Conservation (phyloP, 805 yeast species). For the Ogataea dorogensis region DNA sequence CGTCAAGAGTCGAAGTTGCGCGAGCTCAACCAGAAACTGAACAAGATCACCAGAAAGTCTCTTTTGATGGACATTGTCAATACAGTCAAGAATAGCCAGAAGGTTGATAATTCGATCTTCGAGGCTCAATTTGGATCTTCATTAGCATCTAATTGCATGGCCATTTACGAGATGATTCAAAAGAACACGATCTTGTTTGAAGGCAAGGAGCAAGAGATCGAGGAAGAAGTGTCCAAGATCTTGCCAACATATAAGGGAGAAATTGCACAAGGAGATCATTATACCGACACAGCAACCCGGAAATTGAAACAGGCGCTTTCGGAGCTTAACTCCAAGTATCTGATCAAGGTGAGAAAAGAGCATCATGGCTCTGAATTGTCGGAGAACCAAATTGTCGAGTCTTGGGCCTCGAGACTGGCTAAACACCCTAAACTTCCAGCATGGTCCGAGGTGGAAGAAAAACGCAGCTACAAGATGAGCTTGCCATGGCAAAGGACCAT, state of each 20-base stretch:
- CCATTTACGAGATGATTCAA: slow-evolving; percentile 35
- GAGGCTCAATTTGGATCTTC: slow-evolving; percentile 36
- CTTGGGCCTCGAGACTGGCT: slow-evolving; percentile 49
- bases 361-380: slow-evolving; percentile 26
- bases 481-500: slow-evolving; percentile 82
- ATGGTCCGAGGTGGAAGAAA: slow-evolving; percentile 33
- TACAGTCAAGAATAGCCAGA: slow-evolving; percentile 23
- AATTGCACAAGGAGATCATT: slow-evolving; percentile 27
- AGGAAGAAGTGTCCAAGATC: slow-evolving; percentile 50
- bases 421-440: slow-evolving; percentile 41
- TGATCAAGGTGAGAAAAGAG: slow-evolving; percentile 33
- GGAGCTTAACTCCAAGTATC: slow-evolving; percentile 33
- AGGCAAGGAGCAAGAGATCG: slow-evolving; percentile 37
- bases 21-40: slow-evolving; percentile 34
- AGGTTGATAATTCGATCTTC: slow-evolving; percentile 33
- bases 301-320: slow-evolving; percentile 34
- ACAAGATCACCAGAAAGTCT: slow-evolving; percentile 43
- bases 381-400: slow-evolving; percentile 29
- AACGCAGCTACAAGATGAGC: slow-evolving; percentile 40
- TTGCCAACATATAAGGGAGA: slow-evolving; percentile 32
- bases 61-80: slow-evolving; percentile 45
- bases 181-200: slow-evolving; percentile 24
- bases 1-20: slow-evolving; percentile 34
- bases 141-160: slow-evolving; percentile 32
- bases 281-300: slow-evolving; percentile 32